A percentile compares a stretch with the other conserved stretches of the same genome.
Evolutionary conservation across 306 rosid species (phyloP).

Genomic region (Acacia acuminata): DNA sequence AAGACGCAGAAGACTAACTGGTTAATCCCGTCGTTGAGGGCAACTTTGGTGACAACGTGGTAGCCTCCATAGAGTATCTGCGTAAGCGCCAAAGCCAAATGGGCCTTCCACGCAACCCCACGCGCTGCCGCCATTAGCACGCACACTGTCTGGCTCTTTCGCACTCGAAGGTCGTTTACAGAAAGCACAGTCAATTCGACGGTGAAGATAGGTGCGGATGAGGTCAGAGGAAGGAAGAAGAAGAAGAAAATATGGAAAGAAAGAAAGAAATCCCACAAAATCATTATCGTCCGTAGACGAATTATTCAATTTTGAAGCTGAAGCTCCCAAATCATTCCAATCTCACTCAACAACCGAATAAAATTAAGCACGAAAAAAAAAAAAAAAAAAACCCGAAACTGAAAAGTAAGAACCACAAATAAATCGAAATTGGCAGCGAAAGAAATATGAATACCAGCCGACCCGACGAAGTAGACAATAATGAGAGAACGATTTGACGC

Average conservation of each 20-base stretch:
- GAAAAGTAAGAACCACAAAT: not conserved
- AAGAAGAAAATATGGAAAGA: no score
- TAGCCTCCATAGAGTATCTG: constrained; percentile 84
- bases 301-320: no score
- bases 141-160: not conserved
- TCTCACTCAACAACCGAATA: not conserved
- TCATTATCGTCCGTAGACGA: no score
- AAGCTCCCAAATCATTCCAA: no score
- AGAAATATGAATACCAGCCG: not conserved
- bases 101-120: constrained; percentile 66
- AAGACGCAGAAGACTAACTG: constrained; percentile 83
- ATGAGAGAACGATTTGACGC: not conserved
- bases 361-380: no score
- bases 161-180: no score
- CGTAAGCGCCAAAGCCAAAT: constrained; percentile 70
- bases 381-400: not conserved
- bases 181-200: no score
- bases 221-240: no score
- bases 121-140: constrained; percentile 37
- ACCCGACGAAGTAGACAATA: not conserved
- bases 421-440: not conserved
- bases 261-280: no score
- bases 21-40: constrained; percentile 86
- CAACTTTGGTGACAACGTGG: constrained; percentile 90
- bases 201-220: no score